phyloP scores from a whole-genome alignment of 2,329 filamentous ascomycete species.

The Ophiostoma quercus region DNA sequence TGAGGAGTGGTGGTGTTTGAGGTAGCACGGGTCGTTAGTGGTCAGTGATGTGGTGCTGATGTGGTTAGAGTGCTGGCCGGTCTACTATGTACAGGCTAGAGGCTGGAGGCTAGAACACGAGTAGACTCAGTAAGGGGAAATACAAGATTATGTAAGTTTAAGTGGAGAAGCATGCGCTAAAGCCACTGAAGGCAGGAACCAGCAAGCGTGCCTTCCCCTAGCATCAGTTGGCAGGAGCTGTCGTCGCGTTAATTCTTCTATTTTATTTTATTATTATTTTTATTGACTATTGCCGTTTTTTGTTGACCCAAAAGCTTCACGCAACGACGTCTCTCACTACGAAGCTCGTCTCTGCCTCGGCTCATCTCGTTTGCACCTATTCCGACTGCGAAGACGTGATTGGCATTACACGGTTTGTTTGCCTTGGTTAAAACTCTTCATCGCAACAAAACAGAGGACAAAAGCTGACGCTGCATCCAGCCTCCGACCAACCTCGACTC shows the following conservation, averaged over 20 bases:
- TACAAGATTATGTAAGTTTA: neutral
- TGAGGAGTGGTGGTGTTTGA: neutral
- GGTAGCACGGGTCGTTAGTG: neutral
- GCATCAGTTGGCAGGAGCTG: constrained; percentile 19
- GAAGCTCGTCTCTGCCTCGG: neutral
- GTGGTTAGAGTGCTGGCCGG: neutral
- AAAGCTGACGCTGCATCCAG: neutral
- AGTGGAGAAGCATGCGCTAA: neutral
- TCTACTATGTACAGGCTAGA: neutral
- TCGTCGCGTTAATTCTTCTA: constrained; percentile 22
- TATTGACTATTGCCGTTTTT: constrained; percentile 15
- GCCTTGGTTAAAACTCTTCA: neutral
- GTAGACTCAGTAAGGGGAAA: neutral
- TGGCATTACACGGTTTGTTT: neutral
- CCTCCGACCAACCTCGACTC: neutral
- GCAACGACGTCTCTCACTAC: constrained; percentile 15
- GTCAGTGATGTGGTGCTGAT: neutral
- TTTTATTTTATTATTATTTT: constrained; percentile 15
- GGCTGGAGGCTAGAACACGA: neutral
- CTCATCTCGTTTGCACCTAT: neutral
- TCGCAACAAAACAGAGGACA: neutral
- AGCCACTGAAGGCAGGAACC: constrained; percentile 9
- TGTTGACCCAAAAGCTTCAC: constrained; percentile 21
- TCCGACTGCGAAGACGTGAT: neutral
- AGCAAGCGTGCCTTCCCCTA: constrained; percentile 12